Evolutionary conservation across 768 basidiomycete genomes (phyloP).

Genomic region (Agaricus bisporus): DNA sequence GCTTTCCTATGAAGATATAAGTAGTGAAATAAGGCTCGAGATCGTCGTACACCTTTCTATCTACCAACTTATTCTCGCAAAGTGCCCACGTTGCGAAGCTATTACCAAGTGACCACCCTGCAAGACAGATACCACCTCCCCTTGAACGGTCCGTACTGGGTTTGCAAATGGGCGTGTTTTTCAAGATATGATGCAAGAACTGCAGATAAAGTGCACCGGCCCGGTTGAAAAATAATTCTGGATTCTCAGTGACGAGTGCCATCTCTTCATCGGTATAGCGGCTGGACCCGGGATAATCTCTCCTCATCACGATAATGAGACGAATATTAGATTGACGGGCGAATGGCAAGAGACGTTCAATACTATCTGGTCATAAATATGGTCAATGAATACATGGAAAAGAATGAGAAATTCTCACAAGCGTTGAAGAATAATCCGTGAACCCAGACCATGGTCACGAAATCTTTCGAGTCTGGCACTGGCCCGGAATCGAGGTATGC

Average conservation of each 20-base stretch:
- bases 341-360: neutral
- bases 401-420: neutral
- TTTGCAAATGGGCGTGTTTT: neutral
- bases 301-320: neutral
- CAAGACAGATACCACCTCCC: neutral
- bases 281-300: slow-evolving; percentile 1
- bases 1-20: neutral
- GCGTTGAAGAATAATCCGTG: slow-evolving; percentile 4
- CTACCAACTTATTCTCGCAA: neutral
- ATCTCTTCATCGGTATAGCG: neutral
- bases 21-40: neutral
- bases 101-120: slow-evolving; percentile 2
- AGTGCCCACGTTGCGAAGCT: neutral
- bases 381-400: neutral
- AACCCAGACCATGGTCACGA: neutral
- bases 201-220: neutral
- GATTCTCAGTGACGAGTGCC: neutral
- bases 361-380: neutral
- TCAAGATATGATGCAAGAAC: neutral
- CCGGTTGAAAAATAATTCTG: neutral
- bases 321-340: neutral
- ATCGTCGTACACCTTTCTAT: neutral
- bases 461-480: neutral
- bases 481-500: slow-evolving; percentile 5
- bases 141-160: neutral